Evolutionary conservation across 495 filamentous ascomycete species (phyloP), one percentile per base, ranked within the genome.

Genomic region (Lichina pygmaea): DNA sequence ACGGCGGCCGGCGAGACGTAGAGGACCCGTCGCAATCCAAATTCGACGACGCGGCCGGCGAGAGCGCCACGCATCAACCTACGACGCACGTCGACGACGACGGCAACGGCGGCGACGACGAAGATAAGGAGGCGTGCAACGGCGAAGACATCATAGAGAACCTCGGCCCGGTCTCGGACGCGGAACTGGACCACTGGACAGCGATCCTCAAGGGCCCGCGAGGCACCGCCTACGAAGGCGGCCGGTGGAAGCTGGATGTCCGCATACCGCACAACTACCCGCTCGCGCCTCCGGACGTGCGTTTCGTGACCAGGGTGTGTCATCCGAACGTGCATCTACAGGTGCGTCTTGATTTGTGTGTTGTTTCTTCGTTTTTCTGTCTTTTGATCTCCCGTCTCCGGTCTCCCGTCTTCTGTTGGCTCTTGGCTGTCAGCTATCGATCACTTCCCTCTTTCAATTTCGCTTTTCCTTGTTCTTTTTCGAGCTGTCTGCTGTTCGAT

Each of bases 221-320:
- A 51, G 77, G 60, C 33, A 70, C 61, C 47, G 78, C 72, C 3
- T 93, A 93, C 53, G 76, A 81, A 62, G 73, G 72, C 56, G 89
- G 89, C 46, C 71, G 74, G 44, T 97, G 84, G 85, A 71, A 73
- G 50, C 77, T 97, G 50, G 54, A 60, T 58, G 82, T 97, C 61
- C 53, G 57, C 44, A 69, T 94, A 53, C 86, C 89, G 0, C 48
- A 68, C 0, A 73, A 66, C 43, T 95, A 97, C 64, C 89, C 89
- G 0, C 62, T 75, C 36, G 49, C 67, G 3, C 81, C 89, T 7
- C 89, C 89, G 0, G 64, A 59, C 9, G 78, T 95, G 49, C 63
- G 51, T 39, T 97, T 97, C 63, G 59, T 65, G 1, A 95, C 83
- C 31, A 70, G 70, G 43, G 73, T 89, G 51, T 84, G 78, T 53